Percentiles rank a stretch among this genome's conserved stretches.
phyloP scores from a whole-genome alignment of 192 early-diverging fungal species.

The Coemansia biformis region DNA sequence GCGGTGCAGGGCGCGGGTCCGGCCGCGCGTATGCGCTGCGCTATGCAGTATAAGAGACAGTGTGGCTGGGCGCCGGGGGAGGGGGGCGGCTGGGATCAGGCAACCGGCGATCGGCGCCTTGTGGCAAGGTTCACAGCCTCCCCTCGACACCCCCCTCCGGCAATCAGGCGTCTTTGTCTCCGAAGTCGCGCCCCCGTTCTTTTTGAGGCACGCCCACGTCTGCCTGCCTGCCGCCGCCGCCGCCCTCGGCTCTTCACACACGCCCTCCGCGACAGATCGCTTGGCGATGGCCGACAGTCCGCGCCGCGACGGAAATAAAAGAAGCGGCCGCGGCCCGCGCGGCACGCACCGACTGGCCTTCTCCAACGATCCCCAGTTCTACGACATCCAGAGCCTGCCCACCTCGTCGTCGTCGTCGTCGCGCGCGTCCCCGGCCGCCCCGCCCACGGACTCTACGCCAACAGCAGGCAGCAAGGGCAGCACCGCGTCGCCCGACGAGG shows the following conservation, averaged over 20 bases:
- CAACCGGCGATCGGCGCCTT: too few relatives aligned
- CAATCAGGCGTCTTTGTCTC: too few relatives aligned
- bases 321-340: slow-evolving; percentile 13
- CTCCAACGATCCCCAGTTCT: slow-evolving; percentile 36
- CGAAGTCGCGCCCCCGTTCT: too few relatives aligned
- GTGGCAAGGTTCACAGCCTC: too few relatives aligned
- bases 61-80: too few relatives aligned
- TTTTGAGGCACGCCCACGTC: too few relatives aligned
- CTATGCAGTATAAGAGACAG: too few relatives aligned
- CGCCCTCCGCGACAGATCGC: not conserved
- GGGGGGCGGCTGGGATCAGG: too few relatives aligned
- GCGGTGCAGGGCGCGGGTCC: too few relatives aligned
- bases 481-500: slow-evolving; percentile 26
- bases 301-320: slow-evolving; percentile 29
- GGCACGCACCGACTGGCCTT: slow-evolving; percentile 22
- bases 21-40: too few relatives aligned
- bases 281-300: not conserved
- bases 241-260: too few relatives aligned
- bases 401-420: slow-evolving; percentile 17
- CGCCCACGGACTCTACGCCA: not conserved
- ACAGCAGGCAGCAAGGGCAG: slow-evolving; percentile 5
- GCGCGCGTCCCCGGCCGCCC: slow-evolving; percentile 1
- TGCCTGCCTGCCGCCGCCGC: too few relatives aligned
- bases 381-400: slow-evolving; percentile 27
- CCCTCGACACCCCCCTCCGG: slow-evolving; percentile 5